phyloP scores from a whole-genome alignment of 179 eudicot species.

The Amaranthus tricolor region DNA sequence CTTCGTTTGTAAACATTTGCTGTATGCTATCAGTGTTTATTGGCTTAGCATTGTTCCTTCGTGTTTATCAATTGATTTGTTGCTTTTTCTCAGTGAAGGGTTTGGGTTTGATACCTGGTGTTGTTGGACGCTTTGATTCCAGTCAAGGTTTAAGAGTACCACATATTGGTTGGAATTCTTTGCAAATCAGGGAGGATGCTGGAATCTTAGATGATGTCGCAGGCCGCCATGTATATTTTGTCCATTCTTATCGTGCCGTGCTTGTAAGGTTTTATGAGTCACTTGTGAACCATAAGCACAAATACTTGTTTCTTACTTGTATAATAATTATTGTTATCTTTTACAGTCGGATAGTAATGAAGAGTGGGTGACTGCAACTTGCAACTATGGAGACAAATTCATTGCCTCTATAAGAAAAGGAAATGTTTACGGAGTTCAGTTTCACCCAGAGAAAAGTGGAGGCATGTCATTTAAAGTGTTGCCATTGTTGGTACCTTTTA shows the following conservation, averaged over 20 bases:
- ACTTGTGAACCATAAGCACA: constrained; percentile 5
- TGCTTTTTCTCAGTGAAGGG: constrained; percentile 70
- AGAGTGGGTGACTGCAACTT: constrained; percentile 95
- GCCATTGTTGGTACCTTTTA: not conserved
- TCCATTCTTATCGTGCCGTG: constrained; percentile 93
- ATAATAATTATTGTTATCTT: constrained; percentile 11
- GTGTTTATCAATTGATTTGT: constrained; percentile 12
- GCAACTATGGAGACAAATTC: constrained; percentile 80
- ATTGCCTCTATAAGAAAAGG: constrained; percentile 85
- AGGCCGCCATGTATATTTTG: constrained; percentile 85
- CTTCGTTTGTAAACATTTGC: too few species aligned
- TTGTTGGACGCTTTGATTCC: constrained; percentile 91
- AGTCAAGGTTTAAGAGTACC: constrained; percentile 75
- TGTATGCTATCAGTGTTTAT: too few species aligned
- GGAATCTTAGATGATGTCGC: constrained; percentile 74
- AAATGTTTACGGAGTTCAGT: constrained; percentile 92
- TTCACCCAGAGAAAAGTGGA: constrained; percentile 99
- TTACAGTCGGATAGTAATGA: constrained; percentile 69
- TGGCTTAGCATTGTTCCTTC: not conserved
- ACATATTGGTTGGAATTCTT: constrained; percentile 97
- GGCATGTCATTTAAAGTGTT: constrained; percentile 39
- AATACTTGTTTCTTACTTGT: constrained; percentile 11
- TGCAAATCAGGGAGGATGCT: constrained; percentile 60
- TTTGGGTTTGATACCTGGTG: constrained; percentile 94
- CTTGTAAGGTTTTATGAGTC: constrained; percentile 49